Percentiles rank a stretch among this genome's conserved stretches.
phyloP scores from a whole-genome alignment of 1,284 basidiomycete genomes.

The Chalciporus sp. region DNA sequence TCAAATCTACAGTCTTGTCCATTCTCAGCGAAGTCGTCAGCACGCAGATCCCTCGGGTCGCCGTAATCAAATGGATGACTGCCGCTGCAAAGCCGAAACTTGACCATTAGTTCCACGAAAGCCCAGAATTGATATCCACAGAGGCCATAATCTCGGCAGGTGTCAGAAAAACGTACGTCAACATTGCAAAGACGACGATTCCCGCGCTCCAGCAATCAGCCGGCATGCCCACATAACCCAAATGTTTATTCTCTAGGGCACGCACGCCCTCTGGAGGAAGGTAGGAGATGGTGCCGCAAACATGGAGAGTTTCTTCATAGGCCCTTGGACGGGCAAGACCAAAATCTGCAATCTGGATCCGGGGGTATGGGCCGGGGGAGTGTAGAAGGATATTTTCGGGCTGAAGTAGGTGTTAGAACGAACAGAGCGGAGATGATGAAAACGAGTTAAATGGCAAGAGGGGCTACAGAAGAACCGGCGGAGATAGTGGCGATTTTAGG shows the following conservation, averaged over 20 bases:
- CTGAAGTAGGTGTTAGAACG: conserved; percentile 38
- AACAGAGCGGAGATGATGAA: neutral
- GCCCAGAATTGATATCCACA: neutral
- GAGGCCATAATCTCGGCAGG: neutral
- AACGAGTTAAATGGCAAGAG: neutral
- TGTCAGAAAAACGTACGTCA: conserved; percentile 53
- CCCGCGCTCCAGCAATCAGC: conserved; percentile 86
- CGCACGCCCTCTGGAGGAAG: conserved; percentile 83
- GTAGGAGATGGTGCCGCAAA: conserved; percentile 82
- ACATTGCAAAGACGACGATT: conserved; percentile 78
- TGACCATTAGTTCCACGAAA: conserved; percentile 11
- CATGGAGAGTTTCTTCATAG: conserved; percentile 76
- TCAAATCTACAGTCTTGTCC: conserved; percentile 14
- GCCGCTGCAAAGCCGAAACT: conserved; percentile 47
- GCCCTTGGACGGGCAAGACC: conserved; percentile 82
- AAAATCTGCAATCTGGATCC: conserved; percentile 84
- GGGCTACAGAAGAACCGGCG: neutral
- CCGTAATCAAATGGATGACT: conserved; percentile 74
- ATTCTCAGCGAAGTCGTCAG: conserved; percentile 7
- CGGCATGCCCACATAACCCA: conserved; percentile 77
- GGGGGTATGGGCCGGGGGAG: conserved; percentile 76
- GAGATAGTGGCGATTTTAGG: neutral
- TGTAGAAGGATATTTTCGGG: conserved; percentile 86
- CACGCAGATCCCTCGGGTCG: conserved; percentile 32
- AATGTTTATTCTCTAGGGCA: conserved; percentile 69